Evolutionary conservation across 345 rosid genomes (phyloP).

Genomic region (Limnanthes douglasii): DNA sequence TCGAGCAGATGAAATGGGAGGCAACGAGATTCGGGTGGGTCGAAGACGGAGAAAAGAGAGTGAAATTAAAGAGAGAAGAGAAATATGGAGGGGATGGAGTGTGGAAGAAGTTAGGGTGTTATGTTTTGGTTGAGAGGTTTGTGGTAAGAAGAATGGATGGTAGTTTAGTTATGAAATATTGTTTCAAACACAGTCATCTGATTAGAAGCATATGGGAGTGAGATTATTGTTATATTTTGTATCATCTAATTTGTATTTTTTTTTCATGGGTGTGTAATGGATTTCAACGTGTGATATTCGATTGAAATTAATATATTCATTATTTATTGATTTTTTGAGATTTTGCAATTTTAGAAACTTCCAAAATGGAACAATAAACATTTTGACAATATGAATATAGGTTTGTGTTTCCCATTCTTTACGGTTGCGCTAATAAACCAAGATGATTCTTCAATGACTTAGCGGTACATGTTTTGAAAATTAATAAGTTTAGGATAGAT

Average conservation of each 20-base stretch:
- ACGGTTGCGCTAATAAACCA: no score
- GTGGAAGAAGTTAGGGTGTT: conserved; percentile 47
- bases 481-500: no score
- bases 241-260: neutral
- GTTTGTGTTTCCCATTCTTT: no score
- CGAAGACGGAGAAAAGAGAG: conserved; percentile 3
- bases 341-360: no score
- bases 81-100: conserved; percentile 7
- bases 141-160: conserved; percentile 63
- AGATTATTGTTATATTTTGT: neutral
- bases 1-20: conserved; percentile 32
- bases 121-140: conserved; percentile 62
- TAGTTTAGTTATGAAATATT: conserved; percentile 28
- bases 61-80: conserved; percentile 10
- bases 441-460: no score
- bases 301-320: no score
- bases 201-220: conserved; percentile 31
- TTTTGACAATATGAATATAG: no score
- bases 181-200: conserved; percentile 33
- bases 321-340: no score
- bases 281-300: no score
- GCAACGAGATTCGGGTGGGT: conserved; percentile 27
- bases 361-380: no score
- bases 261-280: no score
- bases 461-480: no score